Percentiles rank a stretch among this genome's conserved stretches.
Evolutionary conservation across 768 basidiomycete species (phyloP).

Genomic region (Tulasnella sp.): DNA sequence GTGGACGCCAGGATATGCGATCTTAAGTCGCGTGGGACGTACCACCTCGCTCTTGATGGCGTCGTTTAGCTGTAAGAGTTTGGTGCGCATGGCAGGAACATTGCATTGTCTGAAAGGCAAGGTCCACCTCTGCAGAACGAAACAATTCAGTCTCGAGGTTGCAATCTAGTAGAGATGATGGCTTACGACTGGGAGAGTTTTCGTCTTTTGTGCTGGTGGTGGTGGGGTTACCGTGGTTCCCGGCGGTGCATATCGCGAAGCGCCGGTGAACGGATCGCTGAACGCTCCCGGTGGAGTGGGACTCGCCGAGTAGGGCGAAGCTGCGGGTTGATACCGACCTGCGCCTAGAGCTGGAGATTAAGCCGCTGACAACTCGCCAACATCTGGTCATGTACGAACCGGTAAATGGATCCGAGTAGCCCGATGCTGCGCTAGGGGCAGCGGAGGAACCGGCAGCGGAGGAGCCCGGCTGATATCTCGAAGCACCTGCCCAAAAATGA

Average conservation of each 20-base stretch:
- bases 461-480: constrained; percentile 49
- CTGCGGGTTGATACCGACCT: background rate
- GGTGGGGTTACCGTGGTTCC: constrained; percentile 32
- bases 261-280: constrained; percentile 66
- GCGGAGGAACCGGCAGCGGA: no score
- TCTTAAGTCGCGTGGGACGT: constrained; percentile 27
- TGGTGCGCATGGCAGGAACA: constrained; percentile 68
- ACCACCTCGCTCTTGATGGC: constrained; percentile 61
- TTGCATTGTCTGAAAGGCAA: constrained; percentile 82
- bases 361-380: background rate
- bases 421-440: constrained; percentile 18
- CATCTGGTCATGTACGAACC: background rate
- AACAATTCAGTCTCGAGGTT: no score
- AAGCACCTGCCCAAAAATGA: constrained; percentile 39
- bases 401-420: constrained; percentile 19
- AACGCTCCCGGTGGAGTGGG: background rate
- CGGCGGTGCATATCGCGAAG: constrained; percentile 48
- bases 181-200: constrained; percentile 12
- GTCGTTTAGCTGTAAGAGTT: constrained; percentile 68
- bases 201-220: constrained; percentile 25
- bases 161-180: background rate
- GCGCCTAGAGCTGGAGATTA: background rate
- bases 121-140: constrained; percentile 43
- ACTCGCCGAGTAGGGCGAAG: background rate
- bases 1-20: background rate